Conservation (phyloP, 202 grass and related monocot species). For the Schoenoplectus tabernaemontani region DNA sequence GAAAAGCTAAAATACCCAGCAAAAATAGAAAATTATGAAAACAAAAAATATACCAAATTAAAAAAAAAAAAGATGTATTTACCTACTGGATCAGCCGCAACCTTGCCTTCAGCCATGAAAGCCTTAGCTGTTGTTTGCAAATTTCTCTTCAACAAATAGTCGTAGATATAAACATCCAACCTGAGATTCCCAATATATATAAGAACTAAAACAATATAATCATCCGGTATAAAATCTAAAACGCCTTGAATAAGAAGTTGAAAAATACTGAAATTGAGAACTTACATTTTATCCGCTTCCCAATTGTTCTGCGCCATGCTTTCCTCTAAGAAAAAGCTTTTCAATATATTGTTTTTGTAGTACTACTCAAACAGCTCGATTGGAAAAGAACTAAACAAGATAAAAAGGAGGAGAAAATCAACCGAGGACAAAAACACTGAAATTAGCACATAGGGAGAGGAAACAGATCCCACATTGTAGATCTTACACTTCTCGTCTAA, state of each 20-base stretch:
- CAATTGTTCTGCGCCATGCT: constrained; percentile 90
- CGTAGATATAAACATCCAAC: constrained; percentile 99
- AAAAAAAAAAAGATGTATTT: constrained; percentile 30
- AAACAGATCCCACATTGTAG: constrained; percentile 21
- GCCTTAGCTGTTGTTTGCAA: constrained; percentile 89
- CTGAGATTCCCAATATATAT: constrained; percentile 29
- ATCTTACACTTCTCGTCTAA: neutral
- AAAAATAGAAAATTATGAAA: neutral
- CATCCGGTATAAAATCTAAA: neutral
- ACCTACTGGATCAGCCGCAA: constrained; percentile 95
- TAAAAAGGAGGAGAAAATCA: neutral
- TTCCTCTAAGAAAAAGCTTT: constrained; percentile 7
- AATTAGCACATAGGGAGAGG: neutral
- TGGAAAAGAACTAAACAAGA: neutral
- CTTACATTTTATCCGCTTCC: constrained; percentile 94
- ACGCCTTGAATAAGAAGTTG: neutral
- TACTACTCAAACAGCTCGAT: too few species aligned
- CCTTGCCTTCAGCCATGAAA: constrained; percentile 96
- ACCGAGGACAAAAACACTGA: neutral
- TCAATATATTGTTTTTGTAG: constrained; percentile 10
- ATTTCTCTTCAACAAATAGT: constrained; percentile 90
- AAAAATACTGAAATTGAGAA: neutral
- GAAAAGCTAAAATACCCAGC: neutral
- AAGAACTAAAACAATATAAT: neutral
- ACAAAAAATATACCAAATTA: neutral